These are phyloP conservation scores for Phaseolus coccineus DNA, from an alignment of 331 rosid species.

Conservation along the genomic window DNA sequence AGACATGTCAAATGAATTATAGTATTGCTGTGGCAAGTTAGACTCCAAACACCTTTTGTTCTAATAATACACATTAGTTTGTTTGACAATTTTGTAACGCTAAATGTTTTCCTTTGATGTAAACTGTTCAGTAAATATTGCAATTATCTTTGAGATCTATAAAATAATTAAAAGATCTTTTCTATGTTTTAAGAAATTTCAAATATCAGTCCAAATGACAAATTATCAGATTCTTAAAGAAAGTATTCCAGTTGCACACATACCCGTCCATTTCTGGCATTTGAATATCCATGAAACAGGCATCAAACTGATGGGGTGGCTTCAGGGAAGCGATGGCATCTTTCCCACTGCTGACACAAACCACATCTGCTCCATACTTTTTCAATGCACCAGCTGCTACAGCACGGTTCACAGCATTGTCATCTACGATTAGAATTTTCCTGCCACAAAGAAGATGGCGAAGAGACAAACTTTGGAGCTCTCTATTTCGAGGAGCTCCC, in stretches of 20 bases:
- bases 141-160: neutral
- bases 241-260: constrained; percentile 36
- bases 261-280: constrained; percentile 60
- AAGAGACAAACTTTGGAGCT: constrained; percentile 44
- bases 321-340: constrained; percentile 48
- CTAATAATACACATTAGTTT: neutral
- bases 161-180: neutral
- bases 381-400: constrained; percentile 52
- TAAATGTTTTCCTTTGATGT: neutral
- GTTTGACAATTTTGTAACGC: neutral
- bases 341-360: constrained; percentile 52
- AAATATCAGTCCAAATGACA: constrained; percentile 13
- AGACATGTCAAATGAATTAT: neutral
- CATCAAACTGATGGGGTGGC: constrained; percentile 52
- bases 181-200: constrained; percentile 9
- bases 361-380: constrained; percentile 52
- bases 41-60: neutral
- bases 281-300: constrained; percentile 53
- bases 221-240: constrained; percentile 6
- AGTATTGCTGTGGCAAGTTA: neutral
- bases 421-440: constrained; percentile 48
- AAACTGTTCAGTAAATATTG: constrained; percentile 8
- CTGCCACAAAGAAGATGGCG: constrained; percentile 46
- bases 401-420: constrained; percentile 46
- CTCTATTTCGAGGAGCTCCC: constrained; percentile 41